phyloP scores from a whole-genome alignment of 2,329 filamentous ascomycete species.

The Botryotinia convoluta region DNA sequence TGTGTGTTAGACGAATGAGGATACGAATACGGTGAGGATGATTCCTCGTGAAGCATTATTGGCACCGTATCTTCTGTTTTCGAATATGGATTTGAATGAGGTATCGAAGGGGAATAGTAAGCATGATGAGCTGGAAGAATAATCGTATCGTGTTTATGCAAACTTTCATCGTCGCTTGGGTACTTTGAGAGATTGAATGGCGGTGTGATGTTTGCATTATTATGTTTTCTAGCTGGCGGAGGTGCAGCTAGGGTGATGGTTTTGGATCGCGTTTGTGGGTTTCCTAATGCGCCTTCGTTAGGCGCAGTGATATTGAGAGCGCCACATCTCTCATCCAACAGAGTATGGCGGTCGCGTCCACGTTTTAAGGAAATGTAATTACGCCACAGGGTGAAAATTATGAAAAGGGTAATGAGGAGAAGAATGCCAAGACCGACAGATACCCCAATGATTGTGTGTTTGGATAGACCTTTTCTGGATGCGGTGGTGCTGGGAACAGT shows the following conservation, averaged over 20 bases:
- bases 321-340: constrained; percentile 9
- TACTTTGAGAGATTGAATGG: constrained; percentile 4
- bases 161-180: constrained; percentile 2
- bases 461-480: constrained; percentile 25
- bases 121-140: constrained; percentile 3
- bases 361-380: background rate
- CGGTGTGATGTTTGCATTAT: background rate
- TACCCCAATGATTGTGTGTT: constrained; percentile 33
- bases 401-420: constrained; percentile 20
- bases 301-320: constrained; percentile 18
- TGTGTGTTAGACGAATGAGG: background rate
- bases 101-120: background rate
- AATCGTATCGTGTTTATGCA: background rate
- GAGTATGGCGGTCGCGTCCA: background rate
- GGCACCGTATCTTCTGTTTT: background rate
- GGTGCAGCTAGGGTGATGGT: constrained; percentile 10
- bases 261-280: background rate
- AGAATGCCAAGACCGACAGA: constrained; percentile 26
- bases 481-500: constrained; percentile 7
- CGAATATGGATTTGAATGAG: background rate
- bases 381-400: constrained; percentile 1
- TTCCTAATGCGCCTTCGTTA: constrained; percentile 10
- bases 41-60: background rate
- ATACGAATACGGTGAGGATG: background rate
- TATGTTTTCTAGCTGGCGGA: background rate